Conservation (phyloP, 441 rosid species). For the Metrosideros polymorpha region DNA sequence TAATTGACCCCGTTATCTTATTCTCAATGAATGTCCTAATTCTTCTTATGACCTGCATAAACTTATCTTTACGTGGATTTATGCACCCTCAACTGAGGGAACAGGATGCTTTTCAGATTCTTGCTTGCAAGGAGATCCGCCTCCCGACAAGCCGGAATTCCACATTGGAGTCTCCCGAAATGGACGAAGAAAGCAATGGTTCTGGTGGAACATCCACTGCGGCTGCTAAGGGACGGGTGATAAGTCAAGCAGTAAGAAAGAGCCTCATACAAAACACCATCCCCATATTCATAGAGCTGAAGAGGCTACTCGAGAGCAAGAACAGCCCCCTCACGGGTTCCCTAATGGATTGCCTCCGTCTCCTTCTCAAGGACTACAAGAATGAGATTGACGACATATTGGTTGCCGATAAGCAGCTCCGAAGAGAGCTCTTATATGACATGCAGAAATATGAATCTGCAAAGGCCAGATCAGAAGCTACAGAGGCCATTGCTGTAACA, state of each 20-base stretch:
- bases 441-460: slow-evolving; percentile 78
- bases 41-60: neutral
- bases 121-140: slow-evolving; percentile 86
- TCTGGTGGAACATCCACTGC: slow-evolving; percentile 23
- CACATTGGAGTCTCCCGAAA: slow-evolving; percentile 46
- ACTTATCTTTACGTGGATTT: neutral
- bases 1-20: neutral
- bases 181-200: slow-evolving; percentile 55
- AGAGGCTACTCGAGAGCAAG: slow-evolving; percentile 81
- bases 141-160: slow-evolving; percentile 46
- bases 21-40: neutral
- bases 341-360: slow-evolving; percentile 87
- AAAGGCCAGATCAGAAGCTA: slow-evolving; percentile 48
- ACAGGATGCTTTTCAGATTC: slow-evolving; percentile 86
- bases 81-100: neutral
- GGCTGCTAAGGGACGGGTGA: slow-evolving; percentile 74
- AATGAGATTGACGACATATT: slow-evolving; percentile 87
- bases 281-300: slow-evolving; percentile 93
- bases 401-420: slow-evolving; percentile 87
- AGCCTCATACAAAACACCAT: slow-evolving; percentile 89
- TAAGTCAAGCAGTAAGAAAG: slow-evolving; percentile 84
- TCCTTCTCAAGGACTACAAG: slow-evolving; percentile 89
- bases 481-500: slow-evolving; percentile 33
- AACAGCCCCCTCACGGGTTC: slow-evolving; percentile 89
- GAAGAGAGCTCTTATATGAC: slow-evolving; percentile 82